Evolutionary conservation across 208 protist genomes (phyloP).

Genomic region (Endotrypanum monterogeii): DNA sequence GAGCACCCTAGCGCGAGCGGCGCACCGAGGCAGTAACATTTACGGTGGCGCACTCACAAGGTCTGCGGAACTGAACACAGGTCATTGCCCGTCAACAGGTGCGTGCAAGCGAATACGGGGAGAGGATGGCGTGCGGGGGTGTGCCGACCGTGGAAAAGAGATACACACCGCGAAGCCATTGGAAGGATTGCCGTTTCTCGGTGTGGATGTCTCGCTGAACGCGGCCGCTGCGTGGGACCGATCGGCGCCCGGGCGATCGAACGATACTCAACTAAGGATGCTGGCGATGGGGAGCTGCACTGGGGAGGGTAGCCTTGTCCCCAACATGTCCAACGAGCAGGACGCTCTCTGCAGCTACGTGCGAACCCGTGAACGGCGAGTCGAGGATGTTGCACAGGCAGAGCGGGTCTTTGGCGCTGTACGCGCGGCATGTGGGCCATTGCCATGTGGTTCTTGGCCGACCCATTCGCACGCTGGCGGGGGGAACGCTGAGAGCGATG

Average conservation of each 20-base stretch:
- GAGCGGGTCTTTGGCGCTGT: slow-evolving; percentile 23
- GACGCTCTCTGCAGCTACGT: slow-evolving; percentile 11
- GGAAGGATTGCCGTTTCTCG: slow-evolving; percentile 23
- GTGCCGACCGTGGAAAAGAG: no score
- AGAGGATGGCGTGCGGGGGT: not conserved
- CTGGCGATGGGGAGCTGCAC: not conserved
- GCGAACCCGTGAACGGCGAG: slow-evolving; percentile 26
- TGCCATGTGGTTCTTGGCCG: not conserved
- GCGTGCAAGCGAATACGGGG: not conserved
- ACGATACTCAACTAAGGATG: not conserved
- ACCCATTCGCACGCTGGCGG: not conserved
- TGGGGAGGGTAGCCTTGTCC: not conserved
- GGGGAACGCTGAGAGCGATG: not conserved
- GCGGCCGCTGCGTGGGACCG: slow-evolving; percentile 1
- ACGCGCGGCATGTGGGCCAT: slow-evolving; percentile 8
- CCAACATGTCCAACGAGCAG: not conserved
- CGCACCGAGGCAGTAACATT: not conserved
- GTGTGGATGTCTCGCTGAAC: slow-evolving; percentile 10
- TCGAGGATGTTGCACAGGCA: slow-evolving; percentile 1
- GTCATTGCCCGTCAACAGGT: not conserved
- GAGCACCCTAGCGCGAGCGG: not conserved
- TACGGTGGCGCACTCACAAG: not conserved
- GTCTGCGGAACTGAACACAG: not conserved
- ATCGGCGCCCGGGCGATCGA: not conserved
- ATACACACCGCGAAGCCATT: not conserved